phyloP scores from a whole-genome alignment of 2,329 filamentous ascomycete genomes.

The Cladobotryum mycophilum region DNA sequence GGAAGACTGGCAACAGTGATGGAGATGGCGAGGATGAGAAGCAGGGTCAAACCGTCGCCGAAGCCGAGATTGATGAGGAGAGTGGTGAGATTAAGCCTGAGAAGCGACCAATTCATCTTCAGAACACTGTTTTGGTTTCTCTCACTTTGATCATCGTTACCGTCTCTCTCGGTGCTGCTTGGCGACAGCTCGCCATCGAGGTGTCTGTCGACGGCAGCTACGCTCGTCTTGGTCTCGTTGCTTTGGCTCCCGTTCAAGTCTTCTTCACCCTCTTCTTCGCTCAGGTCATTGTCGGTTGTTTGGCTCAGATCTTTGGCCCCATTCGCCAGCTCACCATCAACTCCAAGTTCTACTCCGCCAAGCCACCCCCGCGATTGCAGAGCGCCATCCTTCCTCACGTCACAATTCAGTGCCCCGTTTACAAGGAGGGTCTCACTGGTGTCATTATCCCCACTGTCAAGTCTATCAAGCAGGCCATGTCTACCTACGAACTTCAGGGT shows the following conservation, averaged over 20 bases:
- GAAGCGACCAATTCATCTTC: conserved; percentile 59
- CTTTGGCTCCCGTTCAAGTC: conserved; percentile 63
- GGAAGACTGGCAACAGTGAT: conserved; percentile 54
- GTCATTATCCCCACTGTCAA: conserved; percentile 74
- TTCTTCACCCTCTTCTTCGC: conserved; percentile 80
- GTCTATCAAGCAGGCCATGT: conserved; percentile 72
- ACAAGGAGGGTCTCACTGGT: conserved; percentile 71
- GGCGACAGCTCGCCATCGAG: conserved; percentile 63
- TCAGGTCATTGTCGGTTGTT: conserved; percentile 69
- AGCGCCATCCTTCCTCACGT: conserved; percentile 58
- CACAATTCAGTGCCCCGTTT: conserved; percentile 81
- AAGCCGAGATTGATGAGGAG: conserved; percentile 63
- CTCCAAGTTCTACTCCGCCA: conserved; percentile 76
- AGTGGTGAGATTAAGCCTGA: conserved; percentile 61
- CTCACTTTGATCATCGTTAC: conserved; percentile 61
- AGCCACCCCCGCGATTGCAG: conserved; percentile 57
- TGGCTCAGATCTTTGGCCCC: conserved; percentile 71
- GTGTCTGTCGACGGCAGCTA: conserved; percentile 58
- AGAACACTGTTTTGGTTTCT: conserved; percentile 63
- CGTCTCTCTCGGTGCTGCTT: conserved; percentile 62
- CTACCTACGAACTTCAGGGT: conserved; percentile 69
- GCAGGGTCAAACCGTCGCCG: conserved; percentile 37
- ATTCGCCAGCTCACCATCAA: conserved; percentile 67
- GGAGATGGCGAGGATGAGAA: conserved; percentile 49
- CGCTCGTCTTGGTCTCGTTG: conserved; percentile 57